Conservation (phyloP, 331 rosid genomes). For the Ulmus americana region DNA sequence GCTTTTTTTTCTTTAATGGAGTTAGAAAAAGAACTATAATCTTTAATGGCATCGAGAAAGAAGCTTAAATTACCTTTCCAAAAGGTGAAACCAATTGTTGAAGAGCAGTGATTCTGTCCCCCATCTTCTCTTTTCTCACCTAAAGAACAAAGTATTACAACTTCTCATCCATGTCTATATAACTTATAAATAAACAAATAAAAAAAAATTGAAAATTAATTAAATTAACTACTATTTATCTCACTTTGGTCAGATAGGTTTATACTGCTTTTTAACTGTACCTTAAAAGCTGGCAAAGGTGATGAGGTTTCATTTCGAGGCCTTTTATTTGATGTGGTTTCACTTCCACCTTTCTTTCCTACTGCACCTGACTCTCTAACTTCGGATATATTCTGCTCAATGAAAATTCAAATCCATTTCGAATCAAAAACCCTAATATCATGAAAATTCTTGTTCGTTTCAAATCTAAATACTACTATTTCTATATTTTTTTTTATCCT, state of each 20-base stretch:
- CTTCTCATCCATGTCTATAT: conserved; percentile 30
- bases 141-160: conserved; percentile 25
- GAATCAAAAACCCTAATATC: neutral
- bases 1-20: conserved; percentile 13
- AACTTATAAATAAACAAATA: neutral
- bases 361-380: conserved; percentile 49
- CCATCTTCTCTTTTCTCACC: conserved; percentile 99
- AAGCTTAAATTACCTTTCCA: conserved; percentile 70
- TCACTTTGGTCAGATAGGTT: neutral
- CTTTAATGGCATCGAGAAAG: conserved; percentile 13
- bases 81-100: conserved; percentile 99
- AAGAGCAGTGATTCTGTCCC: conserved; percentile 99
- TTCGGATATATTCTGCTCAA: conserved; percentile 63
- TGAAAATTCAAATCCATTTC: neutral
- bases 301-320: conserved; percentile 78
- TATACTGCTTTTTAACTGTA: conserved; percentile 22
- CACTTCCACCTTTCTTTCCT: conserved; percentile 72
- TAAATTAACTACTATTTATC: neutral
- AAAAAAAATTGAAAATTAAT: conserved; percentile 14
- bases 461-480: too few species aligned
- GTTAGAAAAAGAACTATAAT: neutral
- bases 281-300: conserved; percentile 98
- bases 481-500: neutral
- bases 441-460: too few species aligned
- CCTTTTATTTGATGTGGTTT: conserved; percentile 65